Base-by-base conservation (phyloP, 139 green algal genomes). In the Chlorella sp. region DNA sequence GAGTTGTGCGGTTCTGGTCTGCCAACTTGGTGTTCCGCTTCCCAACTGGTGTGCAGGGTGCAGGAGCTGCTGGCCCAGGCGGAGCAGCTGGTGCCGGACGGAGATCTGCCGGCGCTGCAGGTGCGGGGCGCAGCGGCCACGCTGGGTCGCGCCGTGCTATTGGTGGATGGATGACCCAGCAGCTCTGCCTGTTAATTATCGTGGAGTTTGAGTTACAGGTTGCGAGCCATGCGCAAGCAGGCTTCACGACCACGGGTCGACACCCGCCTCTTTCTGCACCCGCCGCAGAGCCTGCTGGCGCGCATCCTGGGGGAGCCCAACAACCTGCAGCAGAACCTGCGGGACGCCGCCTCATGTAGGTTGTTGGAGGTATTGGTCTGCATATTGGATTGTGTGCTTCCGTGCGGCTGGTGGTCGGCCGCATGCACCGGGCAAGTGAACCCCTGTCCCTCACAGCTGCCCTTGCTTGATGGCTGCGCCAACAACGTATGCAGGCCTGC, bases 301-400 rank as follows among this genome's bases (percentile, higher is more conserved):
- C 65, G 77, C 40, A 88, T 92, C 32, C 76, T 93, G 87, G 90
- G 89, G 0, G 48, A 74, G n/a, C 92, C 92, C 56, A 95, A 95
- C 84, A 95, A 92, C 72, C 73, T 90, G n/a, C 87, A 88, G 51
- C 64, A 87, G 2, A 94, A 94, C 83, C 65, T 94, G 48, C 85
- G 86, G 34, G 88, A 85, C 48, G 88, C 89, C 22, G 87, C 87
- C 14, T 73, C 83, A 80, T 81, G 88, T 91, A 51, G 26, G 70
- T 41, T 34, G 70, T 26, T 2, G 40, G 38, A 34, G 22, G 70
- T 54, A 7, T 16, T 11, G 14, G 65, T 41, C 8, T 14, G n/a
- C n/a, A 73, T 40, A 34, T 8, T 56, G 22, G 16, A 46, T 38
- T 38, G 38, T 11, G 2, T 54, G 24, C 36, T 44, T 68, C n/a